Percentiles rank a stretch among this genome's conserved stretches.
Conservation (phyloP, 2,329 filamentous ascomycete species). For the Fusarium sp. region DNA sequence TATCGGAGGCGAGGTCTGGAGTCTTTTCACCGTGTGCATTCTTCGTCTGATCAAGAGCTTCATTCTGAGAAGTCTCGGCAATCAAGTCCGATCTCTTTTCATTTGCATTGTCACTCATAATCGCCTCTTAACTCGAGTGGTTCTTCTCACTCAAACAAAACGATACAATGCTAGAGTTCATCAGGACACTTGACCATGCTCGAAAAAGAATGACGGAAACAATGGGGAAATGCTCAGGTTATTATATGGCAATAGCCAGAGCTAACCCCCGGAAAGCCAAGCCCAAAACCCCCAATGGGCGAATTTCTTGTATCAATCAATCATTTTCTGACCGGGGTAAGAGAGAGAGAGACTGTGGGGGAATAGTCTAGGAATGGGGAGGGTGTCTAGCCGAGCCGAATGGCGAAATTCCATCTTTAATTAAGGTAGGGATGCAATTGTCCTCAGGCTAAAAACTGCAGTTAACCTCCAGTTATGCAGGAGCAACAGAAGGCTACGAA, state of each 20-base stretch:
- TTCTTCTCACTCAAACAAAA: background rate
- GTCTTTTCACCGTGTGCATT: constrained; percentile 17
- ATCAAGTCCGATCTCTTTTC: constrained; percentile 28
- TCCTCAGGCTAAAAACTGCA: constrained; percentile 1
- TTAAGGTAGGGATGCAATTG: background rate
- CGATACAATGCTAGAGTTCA: no score
- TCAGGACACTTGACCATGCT: background rate
- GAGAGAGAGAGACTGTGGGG: constrained; percentile 31
- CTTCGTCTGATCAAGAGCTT: constrained; percentile 6
- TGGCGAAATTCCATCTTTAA: constrained; percentile 1
- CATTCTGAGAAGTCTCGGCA: constrained; percentile 12
- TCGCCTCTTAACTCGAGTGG: background rate
- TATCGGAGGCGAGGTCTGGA: constrained; percentile 6
- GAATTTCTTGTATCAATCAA: constrained; percentile 21
- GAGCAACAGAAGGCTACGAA: background rate
- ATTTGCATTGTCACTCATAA: constrained; percentile 21
- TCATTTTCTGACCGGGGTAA: constrained; percentile 22
- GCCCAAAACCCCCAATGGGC: constrained; percentile 29
- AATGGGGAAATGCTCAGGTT: constrained; percentile 26
- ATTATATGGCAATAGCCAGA: constrained; percentile 27
- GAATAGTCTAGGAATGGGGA: constrained; percentile 8
- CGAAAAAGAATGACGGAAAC: constrained; percentile 8
- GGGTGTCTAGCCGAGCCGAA: constrained; percentile 12
- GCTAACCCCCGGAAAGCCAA: constrained; percentile 21
- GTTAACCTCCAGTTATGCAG: background rate